Conservation (phyloP, 139 green algal genomes). For the Haematococcus sp. region DNA sequence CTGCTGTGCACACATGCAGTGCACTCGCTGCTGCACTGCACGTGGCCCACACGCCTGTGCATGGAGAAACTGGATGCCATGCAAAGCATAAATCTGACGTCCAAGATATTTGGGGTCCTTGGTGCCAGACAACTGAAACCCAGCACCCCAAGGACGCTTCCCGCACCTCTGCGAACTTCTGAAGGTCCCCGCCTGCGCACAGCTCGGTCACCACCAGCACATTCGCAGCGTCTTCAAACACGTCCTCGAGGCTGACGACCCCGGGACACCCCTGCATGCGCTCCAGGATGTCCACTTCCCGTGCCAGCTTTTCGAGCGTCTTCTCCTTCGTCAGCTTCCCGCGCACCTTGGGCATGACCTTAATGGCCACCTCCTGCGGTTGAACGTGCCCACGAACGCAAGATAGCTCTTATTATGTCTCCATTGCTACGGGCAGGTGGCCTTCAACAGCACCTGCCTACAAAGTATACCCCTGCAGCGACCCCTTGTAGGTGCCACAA, state of each 20-base stretch:
- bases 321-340: constrained; percentile 36
- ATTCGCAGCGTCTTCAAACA: constrained; percentile 44
- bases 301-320: constrained; percentile 49
- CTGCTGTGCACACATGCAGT: background rate
- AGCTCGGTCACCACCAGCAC: constrained; percentile 49
- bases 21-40: too few species aligned
- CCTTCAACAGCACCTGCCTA: background rate
- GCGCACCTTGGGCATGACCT: constrained; percentile 51
- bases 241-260: constrained; percentile 42
- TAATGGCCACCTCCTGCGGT: constrained; percentile 35
- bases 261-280: constrained; percentile 21
- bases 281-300: constrained; percentile 41
- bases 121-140: background rate
- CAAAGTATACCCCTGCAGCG: background rate
- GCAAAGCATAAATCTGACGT: too few species aligned
- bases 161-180: constrained; percentile 46
- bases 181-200: constrained; percentile 52
- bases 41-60: too few species aligned
- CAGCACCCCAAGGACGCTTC: too few species aligned
- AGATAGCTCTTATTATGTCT: background rate
- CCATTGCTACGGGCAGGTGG: background rate
- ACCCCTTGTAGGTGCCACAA: too few species aligned
- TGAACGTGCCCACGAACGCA: background rate
- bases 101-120: too few species aligned
- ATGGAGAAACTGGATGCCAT: too few species aligned